Evolutionary conservation across 2,329 filamentous ascomycete species (phyloP).

Genomic region (Trichoderma cornu-damae): DNA sequence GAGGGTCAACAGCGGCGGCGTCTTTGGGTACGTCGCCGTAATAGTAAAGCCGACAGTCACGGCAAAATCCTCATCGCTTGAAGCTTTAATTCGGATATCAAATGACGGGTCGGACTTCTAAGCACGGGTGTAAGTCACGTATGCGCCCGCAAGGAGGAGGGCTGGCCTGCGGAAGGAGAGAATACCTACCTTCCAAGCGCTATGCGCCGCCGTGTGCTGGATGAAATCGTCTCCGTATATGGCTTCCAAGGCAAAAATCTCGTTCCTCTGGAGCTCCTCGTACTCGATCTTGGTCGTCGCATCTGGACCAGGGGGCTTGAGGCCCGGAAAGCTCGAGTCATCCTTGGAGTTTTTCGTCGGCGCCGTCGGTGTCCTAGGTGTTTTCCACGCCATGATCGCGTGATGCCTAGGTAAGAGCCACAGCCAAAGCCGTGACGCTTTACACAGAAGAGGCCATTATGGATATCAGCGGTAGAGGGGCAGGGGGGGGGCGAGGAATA

Average conservation of each 20-base stretch:
- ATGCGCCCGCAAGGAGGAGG: conserved; percentile 8
- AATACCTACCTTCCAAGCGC: conserved; percentile 91
- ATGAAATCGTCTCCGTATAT: conserved; percentile 89
- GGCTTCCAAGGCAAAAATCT: conserved; percentile 76
- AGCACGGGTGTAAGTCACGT: conserved; percentile 22
- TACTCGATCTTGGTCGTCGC: conserved; percentile 57
- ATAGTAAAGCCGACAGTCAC: conserved; percentile 72
- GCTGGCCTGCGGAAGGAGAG: conserved; percentile 23
- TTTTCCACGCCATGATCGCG: conserved; percentile 50
- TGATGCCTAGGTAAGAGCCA: conserved; percentile 37
- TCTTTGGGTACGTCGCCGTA: conserved; percentile 87
- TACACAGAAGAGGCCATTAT: conserved; percentile 46
- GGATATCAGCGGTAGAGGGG: neutral
- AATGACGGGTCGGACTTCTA: conserved; percentile 79
- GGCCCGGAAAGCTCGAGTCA: conserved; percentile 49
- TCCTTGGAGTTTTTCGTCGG: conserved; percentile 40
- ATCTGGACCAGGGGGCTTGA: conserved; percentile 41
- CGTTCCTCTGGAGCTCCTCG: conserved; percentile 78
- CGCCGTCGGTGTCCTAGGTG: conserved; percentile 45
- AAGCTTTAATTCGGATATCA: conserved; percentile 70
- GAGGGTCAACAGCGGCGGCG: conserved; percentile 65
- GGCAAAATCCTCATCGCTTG: conserved; percentile 65
- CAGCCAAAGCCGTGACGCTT: conserved; percentile 51
- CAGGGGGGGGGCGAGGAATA: too few species aligned
- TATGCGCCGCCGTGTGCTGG: conserved; percentile 62